Base-by-base conservation (phyloP, 805 yeast genomes). In the Debaryomyces castellii region DNA sequence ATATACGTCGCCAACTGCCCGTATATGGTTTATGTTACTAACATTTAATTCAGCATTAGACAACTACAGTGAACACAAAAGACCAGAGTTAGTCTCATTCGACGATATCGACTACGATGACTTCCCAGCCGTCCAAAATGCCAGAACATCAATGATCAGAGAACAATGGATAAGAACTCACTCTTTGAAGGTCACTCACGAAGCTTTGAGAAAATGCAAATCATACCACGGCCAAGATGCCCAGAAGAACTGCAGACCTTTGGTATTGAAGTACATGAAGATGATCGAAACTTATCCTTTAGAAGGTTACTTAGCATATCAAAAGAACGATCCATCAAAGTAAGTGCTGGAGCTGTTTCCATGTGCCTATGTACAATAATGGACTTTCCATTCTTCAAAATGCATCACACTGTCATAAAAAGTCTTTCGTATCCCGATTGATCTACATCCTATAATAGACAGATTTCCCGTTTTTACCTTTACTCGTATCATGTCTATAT, bases 291-390 rank as follows among this genome's bases (percentile, higher is more conserved):
- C 76, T 41, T 78, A 85, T 54, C 78, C 82, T 54, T 76, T 85
- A 49, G 77, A 80, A 54, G 96, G 96, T 37, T 87, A 77, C 69
- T 71, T 83, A 60, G 92, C 89, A n/a, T 87, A 87, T 71, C 95
- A 88, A 72, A 85, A 88, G 78, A 87, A 87, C 69, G 96, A 87
- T 62, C 94, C 92, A 38, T 74, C 87, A 30, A 85, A 87, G 48
- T 60, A 52, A 14, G 20, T 30, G 20, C 11, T 25, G 28, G 6
- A 10, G 20, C 4, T 7, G 5, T 7, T 14, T n/a, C 20, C 10
- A n/a, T 30, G 28, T 25, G 28, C 12, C 28, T 17, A 30, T 16
- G 34, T 30, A 30, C 34, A 30, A 30, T 30, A 30, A 30, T 30
- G 34, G 34, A 30, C 34, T 14, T 17, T 16, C 34, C 34, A 30